Conservation (phyloP, 2,329 filamentous ascomycete species). For the Cephalotrichum gorgonifer region DNA sequence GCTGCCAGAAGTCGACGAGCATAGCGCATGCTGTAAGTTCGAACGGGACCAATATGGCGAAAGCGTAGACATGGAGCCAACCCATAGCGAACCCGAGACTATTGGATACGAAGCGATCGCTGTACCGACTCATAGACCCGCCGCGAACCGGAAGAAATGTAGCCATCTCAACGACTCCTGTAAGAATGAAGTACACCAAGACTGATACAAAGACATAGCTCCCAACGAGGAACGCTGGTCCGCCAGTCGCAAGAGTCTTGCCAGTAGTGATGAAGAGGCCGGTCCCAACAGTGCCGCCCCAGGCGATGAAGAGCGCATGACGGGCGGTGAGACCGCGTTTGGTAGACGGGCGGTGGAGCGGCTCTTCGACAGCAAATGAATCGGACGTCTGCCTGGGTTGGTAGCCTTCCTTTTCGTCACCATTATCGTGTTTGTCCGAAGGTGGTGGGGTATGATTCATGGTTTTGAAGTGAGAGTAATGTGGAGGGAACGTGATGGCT, state of each 20-base stretch:
- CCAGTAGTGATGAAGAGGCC: slow-evolving; percentile 11
- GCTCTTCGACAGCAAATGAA: not conserved
- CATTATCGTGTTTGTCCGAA: no score
- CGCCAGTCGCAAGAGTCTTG: slow-evolving; percentile 12
- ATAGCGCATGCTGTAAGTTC: slow-evolving; percentile 11
- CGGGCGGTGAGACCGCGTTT: slow-evolving; percentile 26
- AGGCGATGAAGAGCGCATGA: slow-evolving; percentile 20
- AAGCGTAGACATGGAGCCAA: slow-evolving; percentile 31
- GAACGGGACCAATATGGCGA: slow-evolving; percentile 7
- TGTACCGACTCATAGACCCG: not conserved
- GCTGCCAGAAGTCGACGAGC: slow-evolving; percentile 13
- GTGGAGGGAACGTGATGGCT: no score
- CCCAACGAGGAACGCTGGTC: slow-evolving; percentile 29
- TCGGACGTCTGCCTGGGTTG: not conserved
- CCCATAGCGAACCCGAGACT: slow-evolving; percentile 26
- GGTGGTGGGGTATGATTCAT: no score
- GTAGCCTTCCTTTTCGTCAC: no score
- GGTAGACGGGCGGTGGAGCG: not conserved
- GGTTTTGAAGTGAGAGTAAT: no score
- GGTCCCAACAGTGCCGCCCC: slow-evolving; percentile 7
- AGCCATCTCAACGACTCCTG: slow-evolving; percentile 21
- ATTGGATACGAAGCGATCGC: slow-evolving; percentile 14
- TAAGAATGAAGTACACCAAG: slow-evolving; percentile 45
- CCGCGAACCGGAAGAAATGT: slow-evolving; percentile 11
- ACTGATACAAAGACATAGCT: slow-evolving; percentile 38